Evolutionary conservation across 2,329 filamentous ascomycete genomes (phyloP), one percentile per base, ranked within the genome.

Genomic region (Monilinia vaccinii-corymbosi): DNA sequence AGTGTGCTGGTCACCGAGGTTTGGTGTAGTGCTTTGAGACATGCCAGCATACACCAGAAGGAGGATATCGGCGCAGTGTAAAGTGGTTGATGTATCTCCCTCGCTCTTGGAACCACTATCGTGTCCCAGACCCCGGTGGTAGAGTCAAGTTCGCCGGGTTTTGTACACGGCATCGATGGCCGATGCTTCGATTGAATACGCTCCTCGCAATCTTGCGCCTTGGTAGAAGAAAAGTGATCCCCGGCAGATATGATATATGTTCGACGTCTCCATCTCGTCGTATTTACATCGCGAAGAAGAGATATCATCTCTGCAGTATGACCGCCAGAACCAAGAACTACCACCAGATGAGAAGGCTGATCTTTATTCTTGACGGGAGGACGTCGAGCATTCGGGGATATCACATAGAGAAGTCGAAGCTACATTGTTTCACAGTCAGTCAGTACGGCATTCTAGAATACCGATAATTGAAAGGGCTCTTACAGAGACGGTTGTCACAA

Each of bases 271-370:
- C 73, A 71, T 58, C 71, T 48, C 64, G 77, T 78, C 44, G 75
- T 74, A 61, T 77, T 78, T 69, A 81, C 82, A 65, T 80, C 81
- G 66, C 78, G 76, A 67, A 99, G 83, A 77, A 97, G 88, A 69
- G 87, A 85, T 64, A 96, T 79, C 88, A 99, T 96, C 74, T 99
- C 94, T 51, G 91, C 86, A 0, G 94, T 97, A 75, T 99, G 94
- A 0, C 94, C 94, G 36, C 94, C 94, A 3, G 89, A 95, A 56
- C 94, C 94, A 28, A 97, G 86, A 31, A 97, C 86, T 64, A 96
- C 82, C 36, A 96, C 78, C 58, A 91, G 77, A 72, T 92, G 84
- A 8, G 78, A 77, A 31, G 76, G 75, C 4, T 69, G 55, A 23
- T 70, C 69, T 57, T 69, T 71, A n/a, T 64, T 56, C 28, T 58